Evolutionary conservation across 2,329 filamentous ascomycete species (phyloP), one percentile per base, ranked within the genome.

Genomic region (Xylaria multiplex): DNA sequence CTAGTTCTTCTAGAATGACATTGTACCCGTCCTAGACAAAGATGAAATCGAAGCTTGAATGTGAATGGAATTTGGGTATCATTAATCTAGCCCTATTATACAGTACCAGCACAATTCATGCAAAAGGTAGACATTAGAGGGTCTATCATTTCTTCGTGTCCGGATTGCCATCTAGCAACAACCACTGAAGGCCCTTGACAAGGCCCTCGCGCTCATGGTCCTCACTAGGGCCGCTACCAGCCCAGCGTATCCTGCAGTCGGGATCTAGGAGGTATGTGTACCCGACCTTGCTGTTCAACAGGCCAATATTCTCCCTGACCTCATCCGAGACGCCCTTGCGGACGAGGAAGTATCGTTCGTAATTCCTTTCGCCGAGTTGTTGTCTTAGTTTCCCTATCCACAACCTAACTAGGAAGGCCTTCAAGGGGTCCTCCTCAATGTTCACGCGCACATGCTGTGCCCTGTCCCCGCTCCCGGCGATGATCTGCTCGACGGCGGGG

Each of bases 241-340:
- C 96, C 96, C 96, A 99, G 63, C 96, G 87, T 72, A 99, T 96
- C 80, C 89, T 91, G 78, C 93, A 97, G 69, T 94, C 85, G 68
- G 89, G 84, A 77, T 99, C 96, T 65, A 99, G 84, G 54, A 99
- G 84, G 79, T 97, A 99, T 4, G 94, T 91, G 80, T 97, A 98
- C 43, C 94, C 95, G 40, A 97, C 95, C 79, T 94, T 96, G 71
- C 88, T 89, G 80, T 99, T 99, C 76, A 97, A 81, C 76, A 97
- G 72, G 11, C 89, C 89, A 67, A 91, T 87, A 45, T 81, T 82
- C 77, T 90, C 88, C 59, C 85, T 83, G 62, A 90, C 86, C 62
- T 88, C 83, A 59, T 89, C 85, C 0, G 86, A 85, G 59, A 91
- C 76, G 45, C 86, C 88, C 66, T 80, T 83, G 58, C 81, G 81